These are phyloP conservation scores for Gaeumannomyces tritici DNA, from an alignment of 2,329 filamentous ascomycete genomes.

Conservation along the genomic window DNA sequence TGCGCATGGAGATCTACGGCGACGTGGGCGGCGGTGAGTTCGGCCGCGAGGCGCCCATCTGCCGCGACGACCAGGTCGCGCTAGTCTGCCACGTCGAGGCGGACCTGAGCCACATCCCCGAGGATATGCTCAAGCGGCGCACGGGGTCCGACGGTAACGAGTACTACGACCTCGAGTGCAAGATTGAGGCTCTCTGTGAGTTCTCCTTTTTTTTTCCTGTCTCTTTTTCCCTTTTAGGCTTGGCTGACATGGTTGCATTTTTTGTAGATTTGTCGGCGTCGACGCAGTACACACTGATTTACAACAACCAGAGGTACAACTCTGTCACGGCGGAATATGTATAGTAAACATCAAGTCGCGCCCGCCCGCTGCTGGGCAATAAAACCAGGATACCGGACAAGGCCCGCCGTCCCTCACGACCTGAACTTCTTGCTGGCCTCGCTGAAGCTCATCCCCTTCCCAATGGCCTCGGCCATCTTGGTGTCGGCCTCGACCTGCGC, in stretches of 20 bases:
- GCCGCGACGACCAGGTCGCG: constrained; percentile 24
- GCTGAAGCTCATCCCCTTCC: constrained; percentile 30
- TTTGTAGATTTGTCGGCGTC: constrained; percentile 25
- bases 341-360: not conserved
- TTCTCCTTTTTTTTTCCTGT: not conserved
- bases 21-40: constrained; percentile 15
- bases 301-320: constrained; percentile 28
- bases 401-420: constrained; percentile 2
- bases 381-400: too few species aligned
- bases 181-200: constrained; percentile 29
- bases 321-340: constrained; percentile 33
- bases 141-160: constrained; percentile 24
- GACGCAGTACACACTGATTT: constrained; percentile 31
- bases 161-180: constrained; percentile 29
- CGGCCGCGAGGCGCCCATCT: constrained; percentile 18
- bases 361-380: too few species aligned
- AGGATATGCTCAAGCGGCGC: constrained; percentile 20
- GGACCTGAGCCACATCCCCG: constrained; percentile 30
- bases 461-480: constrained; percentile 29
- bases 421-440: constrained; percentile 34
- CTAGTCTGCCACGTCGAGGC: constrained; percentile 26
- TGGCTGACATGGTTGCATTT: not conserved
- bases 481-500: constrained; percentile 31
- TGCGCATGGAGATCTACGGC: constrained; percentile 25
- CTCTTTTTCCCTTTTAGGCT: not conserved